Evolutionary conservation across 1,139 yeast species (phyloP).

Genomic region (Pichia sp.): DNA sequence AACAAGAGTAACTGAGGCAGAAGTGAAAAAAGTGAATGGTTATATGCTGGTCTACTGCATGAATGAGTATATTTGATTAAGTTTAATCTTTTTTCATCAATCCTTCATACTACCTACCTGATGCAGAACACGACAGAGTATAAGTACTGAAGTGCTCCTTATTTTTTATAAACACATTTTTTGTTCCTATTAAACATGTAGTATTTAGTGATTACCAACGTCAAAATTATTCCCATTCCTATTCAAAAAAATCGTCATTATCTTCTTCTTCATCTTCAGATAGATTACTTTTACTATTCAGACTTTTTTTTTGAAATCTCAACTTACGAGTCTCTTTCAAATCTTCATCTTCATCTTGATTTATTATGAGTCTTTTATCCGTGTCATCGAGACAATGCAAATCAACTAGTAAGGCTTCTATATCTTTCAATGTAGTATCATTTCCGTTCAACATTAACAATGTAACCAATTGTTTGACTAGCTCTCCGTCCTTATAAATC

Average conservation of each 20-base stretch:
- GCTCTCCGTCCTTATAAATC: slow-evolving; percentile 71
- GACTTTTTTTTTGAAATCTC: slow-evolving; percentile 53
- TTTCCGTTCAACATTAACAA: slow-evolving; percentile 81
- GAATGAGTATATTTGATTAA: slow-evolving; percentile 36
- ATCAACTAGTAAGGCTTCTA: slow-evolving; percentile 66
- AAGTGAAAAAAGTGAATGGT: slow-evolving; percentile 67
- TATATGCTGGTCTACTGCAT: slow-evolving; percentile 76
- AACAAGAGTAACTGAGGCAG: slow-evolving; percentile 57
- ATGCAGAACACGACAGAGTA: not conserved
- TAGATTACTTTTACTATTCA: slow-evolving; percentile 34
- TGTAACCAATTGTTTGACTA: slow-evolving; percentile 74
- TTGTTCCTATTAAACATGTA: not conserved
- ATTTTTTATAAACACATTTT: not conserved
- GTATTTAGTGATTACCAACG: not conserved
- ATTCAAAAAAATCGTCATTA: slow-evolving; percentile 47
- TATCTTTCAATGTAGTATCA: slow-evolving; percentile 59
- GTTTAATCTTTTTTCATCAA: not conserved
- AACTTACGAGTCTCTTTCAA: slow-evolving; percentile 44
- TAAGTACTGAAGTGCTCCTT: not conserved
- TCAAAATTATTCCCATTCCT: not conserved
- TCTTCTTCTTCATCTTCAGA: slow-evolving; percentile 35
- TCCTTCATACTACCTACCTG: not conserved
- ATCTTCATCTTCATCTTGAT: slow-evolving; percentile 59
- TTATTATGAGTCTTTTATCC: slow-evolving; percentile 63
- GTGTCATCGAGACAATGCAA: slow-evolving; percentile 57